A percentile compares a stretch with the other conserved stretches of the same genome.
These are phyloP conservation scores for Pseudogymnoascus sp. DNA, from an alignment of 2,329 filamentous ascomycete genomes.

Conservation along the genomic window DNA sequence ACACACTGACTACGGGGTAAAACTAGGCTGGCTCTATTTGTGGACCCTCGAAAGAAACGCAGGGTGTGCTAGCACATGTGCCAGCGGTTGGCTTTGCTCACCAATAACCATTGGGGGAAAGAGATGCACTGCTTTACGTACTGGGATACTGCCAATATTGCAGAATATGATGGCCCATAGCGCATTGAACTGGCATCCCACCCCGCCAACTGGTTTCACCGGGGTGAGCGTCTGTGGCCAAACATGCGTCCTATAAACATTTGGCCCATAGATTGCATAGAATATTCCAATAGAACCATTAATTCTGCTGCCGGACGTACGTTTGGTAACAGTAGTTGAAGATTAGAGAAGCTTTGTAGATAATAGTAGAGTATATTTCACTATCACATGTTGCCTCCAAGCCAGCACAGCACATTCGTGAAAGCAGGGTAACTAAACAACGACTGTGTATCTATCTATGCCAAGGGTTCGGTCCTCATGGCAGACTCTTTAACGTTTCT, in stretches of 20 bases:
- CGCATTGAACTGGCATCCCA: not conserved
- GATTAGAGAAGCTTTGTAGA: not conserved
- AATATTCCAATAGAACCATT: not conserved
- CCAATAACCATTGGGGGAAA: not conserved
- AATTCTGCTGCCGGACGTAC: not conserved
- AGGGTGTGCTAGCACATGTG: not conserved
- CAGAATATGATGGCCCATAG: not conserved
- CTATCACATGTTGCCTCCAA: not conserved
- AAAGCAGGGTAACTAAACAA: not conserved
- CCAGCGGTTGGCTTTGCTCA: not conserved
- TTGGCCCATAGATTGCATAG: not conserved
- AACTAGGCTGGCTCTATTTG: not conserved
- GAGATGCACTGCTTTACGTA: not conserved
- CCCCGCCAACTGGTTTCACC: not conserved
- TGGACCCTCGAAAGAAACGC: not conserved
- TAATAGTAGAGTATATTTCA: not conserved
- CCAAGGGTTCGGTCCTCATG: not conserved
- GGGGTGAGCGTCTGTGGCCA: not conserved
- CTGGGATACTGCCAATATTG: not conserved
- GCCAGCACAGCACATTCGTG: not conserved
- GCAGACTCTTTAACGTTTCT: not conserved
- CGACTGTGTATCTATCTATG: constrained; percentile 1
- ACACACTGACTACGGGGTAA: not conserved
- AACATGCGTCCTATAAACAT: not conserved
- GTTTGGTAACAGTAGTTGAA: not conserved